phyloP scores from a whole-genome alignment of 345 rosid genomes.

The Bruguiera parviflora region DNA sequence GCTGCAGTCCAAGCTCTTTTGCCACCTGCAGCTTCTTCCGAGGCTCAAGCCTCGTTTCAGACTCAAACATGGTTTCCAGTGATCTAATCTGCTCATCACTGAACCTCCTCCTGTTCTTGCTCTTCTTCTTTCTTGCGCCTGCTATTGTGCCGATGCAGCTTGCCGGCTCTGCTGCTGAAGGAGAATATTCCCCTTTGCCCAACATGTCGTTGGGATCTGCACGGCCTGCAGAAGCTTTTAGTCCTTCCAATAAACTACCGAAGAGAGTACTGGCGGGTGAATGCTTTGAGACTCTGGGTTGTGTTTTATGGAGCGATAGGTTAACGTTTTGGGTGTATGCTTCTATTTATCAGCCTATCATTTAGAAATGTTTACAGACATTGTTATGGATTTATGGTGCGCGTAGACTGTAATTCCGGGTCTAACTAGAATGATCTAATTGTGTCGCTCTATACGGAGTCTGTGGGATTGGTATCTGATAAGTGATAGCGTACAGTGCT shows the following conservation, averaged over 20 bases:
- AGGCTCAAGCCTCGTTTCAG: slow-evolving; percentile 71
- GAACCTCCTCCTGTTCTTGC: slow-evolving; percentile 61
- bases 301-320: too few relatives aligned
- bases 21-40: slow-evolving; percentile 70
- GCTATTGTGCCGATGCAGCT: slow-evolving; percentile 12
- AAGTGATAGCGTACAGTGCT: slow-evolving; percentile 23
- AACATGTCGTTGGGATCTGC: slow-evolving; percentile 28
- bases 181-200: slow-evolving; percentile 41
- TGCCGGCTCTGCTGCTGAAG: slow-evolving; percentile 28
- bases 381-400: neutral
- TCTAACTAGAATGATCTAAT: neutral
- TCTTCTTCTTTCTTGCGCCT: slow-evolving; percentile 42
- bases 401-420: neutral
- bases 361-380: neutral
- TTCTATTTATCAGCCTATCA: neutral
- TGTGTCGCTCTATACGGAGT: slow-evolving; percentile 1
- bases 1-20: slow-evolving; percentile 71
- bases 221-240: neutral
- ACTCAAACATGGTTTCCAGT: slow-evolving; percentile 63
- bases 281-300: too few relatives aligned
- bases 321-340: neutral
- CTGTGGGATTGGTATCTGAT: slow-evolving; percentile 12
- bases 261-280: too few relatives aligned
- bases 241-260: too few relatives aligned
- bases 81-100: slow-evolving; percentile 80